Evolutionary conservation across 352 stramenopile genomes (phyloP).

Genomic region (Phytophthora pini): DNA sequence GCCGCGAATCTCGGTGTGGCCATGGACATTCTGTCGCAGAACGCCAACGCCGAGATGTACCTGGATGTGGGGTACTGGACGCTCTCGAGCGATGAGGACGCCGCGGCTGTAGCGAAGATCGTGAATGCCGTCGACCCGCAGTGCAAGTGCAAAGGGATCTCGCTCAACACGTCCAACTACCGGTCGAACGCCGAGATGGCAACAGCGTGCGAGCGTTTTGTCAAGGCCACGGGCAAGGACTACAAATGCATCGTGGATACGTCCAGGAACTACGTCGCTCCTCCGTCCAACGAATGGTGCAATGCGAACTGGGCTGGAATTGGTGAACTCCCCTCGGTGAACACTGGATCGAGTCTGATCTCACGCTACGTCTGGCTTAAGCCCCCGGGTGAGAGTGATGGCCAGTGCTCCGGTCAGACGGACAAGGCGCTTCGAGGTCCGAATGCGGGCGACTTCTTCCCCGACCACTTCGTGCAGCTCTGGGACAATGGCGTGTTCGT

Average conservation of each 20-base stretch:
- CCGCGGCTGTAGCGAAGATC: slow-evolving; percentile 37
- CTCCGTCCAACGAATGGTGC: slow-evolving; percentile 46
- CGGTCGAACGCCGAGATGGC: slow-evolving; percentile 45
- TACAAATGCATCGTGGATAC: slow-evolving; percentile 59
- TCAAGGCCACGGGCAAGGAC: slow-evolving; percentile 27
- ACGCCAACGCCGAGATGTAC: slow-evolving; percentile 64
- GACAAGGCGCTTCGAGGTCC: slow-evolving; percentile 45
- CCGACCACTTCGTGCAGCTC: slow-evolving; percentile 52
- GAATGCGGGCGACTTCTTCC: slow-evolving; percentile 55
- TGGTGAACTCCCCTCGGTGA: slow-evolving; percentile 38
- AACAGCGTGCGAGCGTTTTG: slow-evolving; percentile 36
- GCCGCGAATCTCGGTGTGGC: slow-evolving; percentile 51
- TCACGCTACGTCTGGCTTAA: slow-evolving; percentile 57
- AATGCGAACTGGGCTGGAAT: slow-evolving; percentile 47
- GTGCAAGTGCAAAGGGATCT: slow-evolving; percentile 46
- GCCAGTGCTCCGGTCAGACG: slow-evolving; percentile 38
- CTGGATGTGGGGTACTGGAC: slow-evolving; percentile 70
- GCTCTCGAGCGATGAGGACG: slow-evolving; percentile 33
- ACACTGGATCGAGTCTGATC: slow-evolving; percentile 39
- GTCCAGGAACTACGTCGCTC: slow-evolving; percentile 39
- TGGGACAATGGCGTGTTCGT: slow-evolving; percentile 66
- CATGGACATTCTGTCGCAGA: slow-evolving; percentile 52
- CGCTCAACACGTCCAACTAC: slow-evolving; percentile 70
- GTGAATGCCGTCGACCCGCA: slow-evolving; percentile 35
- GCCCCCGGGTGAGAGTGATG: slow-evolving; percentile 54